Base-by-base conservation (phyloP, 306 rosid genomes). In the Fragaria iinumae region DNA sequence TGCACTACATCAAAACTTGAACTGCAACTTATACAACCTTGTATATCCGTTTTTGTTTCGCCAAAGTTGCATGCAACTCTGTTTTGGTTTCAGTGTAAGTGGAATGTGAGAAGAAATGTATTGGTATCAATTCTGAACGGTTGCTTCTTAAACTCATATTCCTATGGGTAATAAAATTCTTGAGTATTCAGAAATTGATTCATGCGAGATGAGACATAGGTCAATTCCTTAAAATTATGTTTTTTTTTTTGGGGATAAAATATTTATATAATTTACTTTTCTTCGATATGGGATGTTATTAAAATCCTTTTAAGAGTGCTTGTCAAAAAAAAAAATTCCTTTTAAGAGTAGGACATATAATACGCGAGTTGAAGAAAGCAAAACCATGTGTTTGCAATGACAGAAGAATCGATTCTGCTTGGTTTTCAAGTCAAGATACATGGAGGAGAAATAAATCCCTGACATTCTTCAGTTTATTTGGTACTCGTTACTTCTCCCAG, bases 371-470 rank as follows among this genome's bases (percentile, higher is more conserved):
- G 62, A 56, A 56, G 29, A 56, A 56, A 56, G 62, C 62, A 55
- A n/a, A 56, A 56, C 29, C 62, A 56, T 56, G 62, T 56, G 29
- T 53, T 53, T 3, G 3, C 65, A 70, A 12, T 70, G 74, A 9
- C 27, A 52, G 14, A 38, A 12, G 67, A 48, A 69, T 64, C 78
- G 9, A 38, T 71, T 57, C 74, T 69, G 41, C 86, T 83, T 83
- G 86, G 86, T 75, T 79, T 83, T 57, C 67, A 83, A 83, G 86
- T 38, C 62, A 83, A 83, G 83, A 75, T 45, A 79, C 39, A 62
- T 27, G n/a, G 17, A 29, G 72, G 25, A 64, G 69, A 53, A 32
- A 32, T 32, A 32, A 32, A 14, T 27, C 69, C 21, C 69, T 55
- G 56, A 44, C 70, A 69, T 18, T 39, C 39, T 56, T 53, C 56